Percentiles rank a stretch among this genome's conserved stretches.
Conservation (phyloP, 768 basidiomycete species). For the Antrodiella citrinella region DNA sequence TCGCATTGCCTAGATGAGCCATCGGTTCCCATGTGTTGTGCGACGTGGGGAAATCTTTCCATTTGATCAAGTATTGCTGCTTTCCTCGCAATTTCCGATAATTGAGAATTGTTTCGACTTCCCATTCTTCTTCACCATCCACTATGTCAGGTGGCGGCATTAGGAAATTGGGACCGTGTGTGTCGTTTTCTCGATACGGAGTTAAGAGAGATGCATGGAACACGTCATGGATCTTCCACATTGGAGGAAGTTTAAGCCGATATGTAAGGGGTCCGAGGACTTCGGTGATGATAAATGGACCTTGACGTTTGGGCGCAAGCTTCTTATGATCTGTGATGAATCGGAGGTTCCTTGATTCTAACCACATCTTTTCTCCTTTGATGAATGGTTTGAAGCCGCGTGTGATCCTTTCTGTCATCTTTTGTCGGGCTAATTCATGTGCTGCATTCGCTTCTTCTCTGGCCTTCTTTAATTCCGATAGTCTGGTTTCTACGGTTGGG, state of each 20-base stretch:
- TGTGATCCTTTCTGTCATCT: slow-evolving; percentile 35
- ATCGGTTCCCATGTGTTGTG: slow-evolving; percentile 27
- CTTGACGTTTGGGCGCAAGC: no score
- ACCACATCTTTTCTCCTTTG: no score
- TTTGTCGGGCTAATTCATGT: slow-evolving; percentile 27
- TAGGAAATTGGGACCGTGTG: no score
- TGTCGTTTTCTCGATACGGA: neutral
- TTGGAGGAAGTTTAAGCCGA: slow-evolving; percentile 23
- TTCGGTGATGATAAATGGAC: no score
- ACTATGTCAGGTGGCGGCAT: slow-evolving; percentile 8
- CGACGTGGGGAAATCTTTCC: slow-evolving; percentile 18
- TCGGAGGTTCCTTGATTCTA: no score
- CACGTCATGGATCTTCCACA: no score
- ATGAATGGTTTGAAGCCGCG: slow-evolving; percentile 33
- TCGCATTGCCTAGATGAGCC: slow-evolving; percentile 11
- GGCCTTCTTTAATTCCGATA: slow-evolving; percentile 15
- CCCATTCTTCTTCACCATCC: slow-evolving; percentile 5
- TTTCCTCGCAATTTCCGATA: neutral
- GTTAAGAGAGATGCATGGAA: neutral
- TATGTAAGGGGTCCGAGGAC: slow-evolving; percentile 37
- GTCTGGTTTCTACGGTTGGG: neutral
- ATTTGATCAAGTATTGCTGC: slow-evolving; percentile 21
- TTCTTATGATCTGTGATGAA: no score
- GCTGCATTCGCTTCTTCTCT: slow-evolving; percentile 31
- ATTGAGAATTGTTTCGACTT: slow-evolving; percentile 18